Base-by-base conservation (phyloP, 2,329 filamentous ascomycete species). In the Neopestalotiopsis sp. region DNA sequence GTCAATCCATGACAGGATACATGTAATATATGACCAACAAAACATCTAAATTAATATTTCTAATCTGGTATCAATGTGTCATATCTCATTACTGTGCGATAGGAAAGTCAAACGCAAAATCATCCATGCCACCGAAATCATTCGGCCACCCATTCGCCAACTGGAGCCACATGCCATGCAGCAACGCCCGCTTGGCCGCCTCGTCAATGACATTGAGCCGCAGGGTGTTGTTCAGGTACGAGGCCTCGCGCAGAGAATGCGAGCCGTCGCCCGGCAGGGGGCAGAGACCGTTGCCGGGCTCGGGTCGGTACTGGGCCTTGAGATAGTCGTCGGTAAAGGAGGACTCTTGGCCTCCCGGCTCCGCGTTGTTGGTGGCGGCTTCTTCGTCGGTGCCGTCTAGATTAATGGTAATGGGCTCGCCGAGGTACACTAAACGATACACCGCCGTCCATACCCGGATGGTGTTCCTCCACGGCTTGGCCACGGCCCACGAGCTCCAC, bases 111-210 rank as follows among this genome's bases (percentile, higher is more conserved):
- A 67, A 56, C 2, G 30, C 14, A 17, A 67, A 67, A 9, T 67
- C 65, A 24, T 67, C 65, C 65, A 67, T 67, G 14, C 65, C 65
- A 0, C 65, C 56, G 6, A 67, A 67, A n/a, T 67, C 65, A 40
- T 67, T 67, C n/a, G 65, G 65, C 65, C 65, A 67, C 6, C 65
- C 65, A 67, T 60, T 67, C n/a, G 65, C 65, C 40, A 67, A 45
- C 34, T 67, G 65, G 5, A 67, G 28, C 65, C 65, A 67, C 65
- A 67, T 67, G 9, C 65, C 65, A 30, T 67, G 65, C 32, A 67
- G 65, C 52, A 67, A 42, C 14, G 65, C 65, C 3, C 56, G 28
- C 34, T 67, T 67, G 7, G 65, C 65, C 13, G 65, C 52, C 20
- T 67, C 65, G 24, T 67, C 65, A 45, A 67, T 67, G 12, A 67